Evolutionary conservation across 2,329 filamentous ascomycete genomes (phyloP).

Genomic region (Cyphellophora attinorum): DNA sequence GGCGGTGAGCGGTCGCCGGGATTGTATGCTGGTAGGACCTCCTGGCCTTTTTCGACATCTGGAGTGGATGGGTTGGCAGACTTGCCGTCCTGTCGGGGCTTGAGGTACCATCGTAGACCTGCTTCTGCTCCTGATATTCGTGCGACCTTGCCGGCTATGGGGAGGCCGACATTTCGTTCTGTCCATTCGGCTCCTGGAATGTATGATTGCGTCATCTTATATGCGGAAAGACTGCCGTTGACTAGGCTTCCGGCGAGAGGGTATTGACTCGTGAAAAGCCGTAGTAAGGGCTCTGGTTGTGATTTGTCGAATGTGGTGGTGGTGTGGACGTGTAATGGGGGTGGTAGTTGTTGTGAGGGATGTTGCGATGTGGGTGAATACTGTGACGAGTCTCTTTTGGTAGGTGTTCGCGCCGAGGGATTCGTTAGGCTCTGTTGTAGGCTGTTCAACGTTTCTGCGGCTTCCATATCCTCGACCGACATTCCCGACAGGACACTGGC

Average conservation of each 20-base stretch:
- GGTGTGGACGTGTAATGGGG: slow-evolving; percentile 35
- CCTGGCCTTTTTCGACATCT: slow-evolving; percentile 17
- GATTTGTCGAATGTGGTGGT: slow-evolving; percentile 29
- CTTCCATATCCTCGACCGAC: slow-evolving; percentile 40
- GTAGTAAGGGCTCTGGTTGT: slow-evolving; percentile 69
- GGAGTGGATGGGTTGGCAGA: slow-evolving; percentile 5
- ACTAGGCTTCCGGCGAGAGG: slow-evolving; percentile 79
- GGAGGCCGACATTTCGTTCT: slow-evolving; percentile 72
- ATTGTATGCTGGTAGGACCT: slow-evolving; percentile 71
- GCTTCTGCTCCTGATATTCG: slow-evolving; percentile 81
- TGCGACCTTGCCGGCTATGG: slow-evolving; percentile 77
- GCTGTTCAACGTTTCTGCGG: slow-evolving; percentile 67
- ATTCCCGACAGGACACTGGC: slow-evolving; percentile 34
- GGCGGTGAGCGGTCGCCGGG: slow-evolving; percentile 39
- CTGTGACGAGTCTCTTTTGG: slow-evolving; percentile 15
- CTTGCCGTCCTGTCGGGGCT: slow-evolving; percentile 26
- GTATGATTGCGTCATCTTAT: slow-evolving; percentile 80
- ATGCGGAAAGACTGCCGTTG: slow-evolving; percentile 73
- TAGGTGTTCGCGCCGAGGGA: background rate
- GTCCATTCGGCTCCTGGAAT: slow-evolving; percentile 85
- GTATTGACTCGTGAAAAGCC: slow-evolving; percentile 78
- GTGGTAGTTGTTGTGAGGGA: slow-evolving; percentile 50
- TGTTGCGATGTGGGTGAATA: slow-evolving; percentile 9
- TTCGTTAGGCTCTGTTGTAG: slow-evolving; percentile 54
- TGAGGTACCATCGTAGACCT: slow-evolving; percentile 73